Conservation (phyloP, 2,329 filamentous ascomycete genomes). For the Trichoderma sp. region DNA sequence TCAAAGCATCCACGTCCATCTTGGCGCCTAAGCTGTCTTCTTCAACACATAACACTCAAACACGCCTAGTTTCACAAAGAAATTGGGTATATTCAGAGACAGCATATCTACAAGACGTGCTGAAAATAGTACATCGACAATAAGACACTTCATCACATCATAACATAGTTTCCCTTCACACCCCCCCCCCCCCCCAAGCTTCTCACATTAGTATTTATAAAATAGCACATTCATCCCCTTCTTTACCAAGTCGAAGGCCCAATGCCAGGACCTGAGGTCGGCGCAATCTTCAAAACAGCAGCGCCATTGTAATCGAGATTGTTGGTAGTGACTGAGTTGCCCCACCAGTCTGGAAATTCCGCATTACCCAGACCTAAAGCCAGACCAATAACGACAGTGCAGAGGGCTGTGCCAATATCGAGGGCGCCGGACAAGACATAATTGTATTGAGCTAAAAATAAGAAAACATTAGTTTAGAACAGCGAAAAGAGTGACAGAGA, state of each 20-base stretch:
- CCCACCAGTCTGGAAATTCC: slow-evolving; percentile 56
- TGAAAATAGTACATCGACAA: neutral
- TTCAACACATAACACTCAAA: neutral
- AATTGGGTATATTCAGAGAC: slow-evolving; percentile 14
- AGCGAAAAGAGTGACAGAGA: neutral
- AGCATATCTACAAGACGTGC: neutral
- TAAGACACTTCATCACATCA: slow-evolving; percentile 1
- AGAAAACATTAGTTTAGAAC: neutral
- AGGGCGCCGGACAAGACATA: slow-evolving; percentile 62
- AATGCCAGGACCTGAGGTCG: slow-evolving; percentile 13
- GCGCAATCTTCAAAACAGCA: slow-evolving; percentile 32
- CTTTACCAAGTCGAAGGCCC: slow-evolving; percentile 21
- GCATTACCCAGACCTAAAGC: slow-evolving; percentile 51
- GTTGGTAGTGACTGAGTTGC: slow-evolving; percentile 36
- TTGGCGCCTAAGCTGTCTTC: neutral
- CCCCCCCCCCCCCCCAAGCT: too few relatives aligned
- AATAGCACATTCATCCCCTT: neutral
- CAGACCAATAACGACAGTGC: slow-evolving; percentile 57
- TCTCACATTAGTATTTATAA: neutral
- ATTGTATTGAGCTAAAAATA: slow-evolving; percentile 50
- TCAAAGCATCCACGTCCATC: too few relatives aligned
- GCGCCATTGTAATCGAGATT: slow-evolving; percentile 40
- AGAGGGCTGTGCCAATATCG: slow-evolving; percentile 62
- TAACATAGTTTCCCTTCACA: neutral
- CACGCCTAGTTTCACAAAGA: neutral